phyloP scores from a whole-genome alignment of 2,329 filamentous ascomycete species.

The Trichophyton rubrum region DNA sequence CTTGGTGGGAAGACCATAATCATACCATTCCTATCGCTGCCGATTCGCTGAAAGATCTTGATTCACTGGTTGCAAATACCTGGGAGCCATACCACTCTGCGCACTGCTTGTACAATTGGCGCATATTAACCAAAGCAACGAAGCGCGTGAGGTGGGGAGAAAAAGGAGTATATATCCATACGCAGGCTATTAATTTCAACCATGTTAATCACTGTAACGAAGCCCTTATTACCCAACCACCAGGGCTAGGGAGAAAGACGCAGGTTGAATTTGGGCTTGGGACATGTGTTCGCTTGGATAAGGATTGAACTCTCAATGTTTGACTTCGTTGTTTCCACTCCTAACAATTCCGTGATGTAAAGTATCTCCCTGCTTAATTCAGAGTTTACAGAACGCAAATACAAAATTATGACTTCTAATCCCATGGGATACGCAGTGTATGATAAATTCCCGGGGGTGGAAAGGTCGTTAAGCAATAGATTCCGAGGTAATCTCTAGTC shows the following conservation, averaged over 20 bases:
- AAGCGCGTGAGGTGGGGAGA: constrained; percentile 9
- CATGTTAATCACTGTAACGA: constrained; percentile 9
- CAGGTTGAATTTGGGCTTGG: constrained; percentile 10
- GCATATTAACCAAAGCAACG: constrained; percentile 7
- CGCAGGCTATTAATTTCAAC: constrained; percentile 3
- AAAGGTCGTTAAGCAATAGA: too few relatives aligned
- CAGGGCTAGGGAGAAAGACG: constrained; percentile 3
- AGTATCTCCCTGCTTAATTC: too few relatives aligned
- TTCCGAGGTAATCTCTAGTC: too few relatives aligned
- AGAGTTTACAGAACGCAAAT: too few relatives aligned
- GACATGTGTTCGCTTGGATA: constrained; percentile 5
- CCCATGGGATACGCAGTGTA: too few relatives aligned
- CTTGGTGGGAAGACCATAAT: constrained; percentile 9
- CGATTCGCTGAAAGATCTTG: constrained; percentile 3
- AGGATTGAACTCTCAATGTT: not conserved
- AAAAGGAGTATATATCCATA: constrained; percentile 9
- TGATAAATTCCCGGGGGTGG: too few relatives aligned
- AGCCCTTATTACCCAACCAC: constrained; percentile 6
- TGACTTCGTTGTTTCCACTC: too few relatives aligned
- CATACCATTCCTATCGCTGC: constrained; percentile 5
- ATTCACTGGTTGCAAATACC: constrained; percentile 9
- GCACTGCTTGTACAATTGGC: constrained; percentile 12
- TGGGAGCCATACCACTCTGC: constrained; percentile 11
- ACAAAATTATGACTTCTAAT: too few relatives aligned
- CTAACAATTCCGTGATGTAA: too few relatives aligned